Evolutionary conservation across 129 eudicot species (phyloP), one percentile per base, ranked within the genome.

Genomic region (Helianthus tuberosus): DNA sequence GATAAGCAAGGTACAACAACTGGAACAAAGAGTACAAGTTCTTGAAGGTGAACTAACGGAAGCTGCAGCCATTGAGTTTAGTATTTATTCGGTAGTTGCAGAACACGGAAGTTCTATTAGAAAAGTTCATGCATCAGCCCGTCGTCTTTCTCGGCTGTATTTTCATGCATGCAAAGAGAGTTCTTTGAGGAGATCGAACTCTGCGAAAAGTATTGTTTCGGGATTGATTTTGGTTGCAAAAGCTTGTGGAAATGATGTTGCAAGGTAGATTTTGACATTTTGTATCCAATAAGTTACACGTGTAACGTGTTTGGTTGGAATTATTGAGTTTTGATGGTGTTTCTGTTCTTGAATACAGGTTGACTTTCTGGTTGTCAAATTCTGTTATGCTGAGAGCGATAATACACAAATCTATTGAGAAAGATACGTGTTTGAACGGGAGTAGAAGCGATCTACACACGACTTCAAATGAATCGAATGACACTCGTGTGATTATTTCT

Each of bases 201-300:
- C 86, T 0, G 93, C 89, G 52, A 82, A 70, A 85, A 81, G 88
- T 83, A 75, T 88, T 53, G 89, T 90, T 9, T 93, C 97, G 11
- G 98, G 98, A 67, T 71, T 93, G 75, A 73, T 86, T 74, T 76
- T 86, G 57, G 97, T 88, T 63, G 87, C 93, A 69, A 93, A 90
- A 81, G 93, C 97, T 64, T 93, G 98, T 64, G 98, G 98, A 81
- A 93, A 85, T 53, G 98, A 93, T 64, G 97, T 93, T 84, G 91
- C 97, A 43, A 93, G 98, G 98, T 93, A 88, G 71, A 32, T 55
- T 74, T 12, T 63, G 25, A 88, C 76, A 32, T 55, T 74, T 12
- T 63, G 36, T 58, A 49, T 50, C 60, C 68, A 50, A 64, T 64
- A 43, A 64, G 62, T 47, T 72, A 65, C 38, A 44, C 62, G 59